phyloP scores from a whole-genome alignment of 2,329 filamentous ascomycete species.

The Monosporascus sp. region DNA sequence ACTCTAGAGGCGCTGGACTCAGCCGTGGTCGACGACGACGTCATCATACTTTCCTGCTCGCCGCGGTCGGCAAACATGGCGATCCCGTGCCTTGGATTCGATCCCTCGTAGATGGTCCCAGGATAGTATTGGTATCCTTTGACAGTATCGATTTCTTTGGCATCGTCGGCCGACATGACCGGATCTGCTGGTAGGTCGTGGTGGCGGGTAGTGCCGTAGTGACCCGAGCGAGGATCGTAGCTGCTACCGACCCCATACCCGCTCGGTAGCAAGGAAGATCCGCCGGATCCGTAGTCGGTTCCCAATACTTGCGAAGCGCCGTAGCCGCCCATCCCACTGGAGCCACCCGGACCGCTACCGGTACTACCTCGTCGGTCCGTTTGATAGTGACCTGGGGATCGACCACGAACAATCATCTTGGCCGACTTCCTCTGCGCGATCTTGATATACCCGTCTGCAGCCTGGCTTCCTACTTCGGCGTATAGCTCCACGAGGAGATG shows the following conservation, averaged over 20 bases:
- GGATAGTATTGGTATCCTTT: constrained; percentile 54
- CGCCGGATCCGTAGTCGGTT: constrained; percentile 31
- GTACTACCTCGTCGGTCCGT: constrained; percentile 63
- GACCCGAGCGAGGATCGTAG: constrained; percentile 36
- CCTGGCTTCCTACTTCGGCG: constrained; percentile 55
- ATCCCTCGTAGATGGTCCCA: constrained; percentile 42
- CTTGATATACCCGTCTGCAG: constrained; percentile 56
- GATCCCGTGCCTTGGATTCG: constrained; percentile 38
- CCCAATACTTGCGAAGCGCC: constrained; percentile 33
- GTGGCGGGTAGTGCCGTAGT: constrained; percentile 38
- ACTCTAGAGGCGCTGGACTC: constrained; percentile 34
- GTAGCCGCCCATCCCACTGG: constrained; percentile 53
- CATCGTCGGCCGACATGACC: constrained; percentile 46
- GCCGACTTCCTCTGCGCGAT: constrained; percentile 68
- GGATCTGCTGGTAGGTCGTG: constrained; percentile 46
- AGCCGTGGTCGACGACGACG: constrained; percentile 25
- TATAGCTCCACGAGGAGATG: constrained; percentile 83
- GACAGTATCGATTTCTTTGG: constrained; percentile 41
- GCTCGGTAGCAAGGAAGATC: constrained; percentile 34
- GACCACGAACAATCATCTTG: constrained; percentile 81
- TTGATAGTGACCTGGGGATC: constrained; percentile 76
- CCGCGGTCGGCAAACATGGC: constrained; percentile 42
- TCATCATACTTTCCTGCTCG: constrained; percentile 24
- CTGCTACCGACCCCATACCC: constrained; percentile 25
- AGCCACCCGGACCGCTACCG: constrained; percentile 62